Evolutionary conservation across 2,329 filamentous ascomycete species (phyloP).

Genomic region (Cephalotrichum gorgonifer): DNA sequence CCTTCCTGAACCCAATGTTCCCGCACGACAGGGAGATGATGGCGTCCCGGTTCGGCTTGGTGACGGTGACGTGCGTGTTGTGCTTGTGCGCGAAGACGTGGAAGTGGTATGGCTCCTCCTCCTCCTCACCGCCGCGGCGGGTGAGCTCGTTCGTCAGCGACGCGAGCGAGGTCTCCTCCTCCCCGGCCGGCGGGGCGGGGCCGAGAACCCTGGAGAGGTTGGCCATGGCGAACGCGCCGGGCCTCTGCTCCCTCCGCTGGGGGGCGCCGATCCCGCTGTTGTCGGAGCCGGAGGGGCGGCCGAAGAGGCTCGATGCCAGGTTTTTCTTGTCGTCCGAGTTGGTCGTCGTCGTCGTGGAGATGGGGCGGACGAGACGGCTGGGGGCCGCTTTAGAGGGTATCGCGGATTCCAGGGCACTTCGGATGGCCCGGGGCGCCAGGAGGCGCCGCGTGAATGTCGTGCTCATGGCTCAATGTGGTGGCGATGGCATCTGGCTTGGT

Average conservation of each 20-base stretch:
- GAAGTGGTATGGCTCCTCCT: conserved; percentile 64
- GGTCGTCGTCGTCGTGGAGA: conserved; percentile 10
- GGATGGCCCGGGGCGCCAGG: conserved; percentile 6
- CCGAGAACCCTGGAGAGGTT: conserved; percentile 12
- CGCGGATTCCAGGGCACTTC: background rate
- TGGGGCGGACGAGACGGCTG: conserved; percentile 9
- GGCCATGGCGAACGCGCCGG: conserved; percentile 1
- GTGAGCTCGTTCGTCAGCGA: conserved; percentile 3
- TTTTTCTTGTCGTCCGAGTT: conserved; percentile 1
- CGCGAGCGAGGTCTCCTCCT: conserved; percentile 2
- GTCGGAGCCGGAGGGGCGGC: background rate
- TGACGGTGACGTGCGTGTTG: conserved; percentile 90
- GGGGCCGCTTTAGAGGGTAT: background rate
- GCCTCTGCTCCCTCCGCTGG: background rate
- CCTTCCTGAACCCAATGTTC: conserved; percentile 85
- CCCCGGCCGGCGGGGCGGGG: conserved; percentile 2
- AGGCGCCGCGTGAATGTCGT: conserved; percentile 7
- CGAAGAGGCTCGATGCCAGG: conserved; percentile 2
- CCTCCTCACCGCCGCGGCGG: conserved; percentile 17
- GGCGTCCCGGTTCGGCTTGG: conserved; percentile 67
- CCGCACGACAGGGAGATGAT: conserved; percentile 74
- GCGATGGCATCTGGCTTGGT: background rate
- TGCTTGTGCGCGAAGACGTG: conserved; percentile 83
- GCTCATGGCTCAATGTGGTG: conserved; percentile 6
- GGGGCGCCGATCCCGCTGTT: background rate